Percentiles rank a stretch among this genome's conserved stretches.
These are phyloP conservation scores for Syncephalastrum racemosum DNA, from an alignment of 371 early-diverging fungal genomes.

Conservation along the genomic window DNA sequence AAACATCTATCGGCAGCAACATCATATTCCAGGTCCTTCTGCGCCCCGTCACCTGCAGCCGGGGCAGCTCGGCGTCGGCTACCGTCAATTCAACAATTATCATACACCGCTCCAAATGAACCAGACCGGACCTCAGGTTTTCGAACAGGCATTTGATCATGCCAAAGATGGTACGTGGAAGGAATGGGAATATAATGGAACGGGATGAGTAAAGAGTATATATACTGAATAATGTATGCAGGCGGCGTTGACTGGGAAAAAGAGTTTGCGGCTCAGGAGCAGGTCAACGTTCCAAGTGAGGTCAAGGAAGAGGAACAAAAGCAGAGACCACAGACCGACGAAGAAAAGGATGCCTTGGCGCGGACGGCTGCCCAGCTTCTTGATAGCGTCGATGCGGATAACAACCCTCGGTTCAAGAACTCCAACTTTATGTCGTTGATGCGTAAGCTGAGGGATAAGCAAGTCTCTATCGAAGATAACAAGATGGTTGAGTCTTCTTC, in stretches of 20 bases:
- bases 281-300: conserved; percentile 46
- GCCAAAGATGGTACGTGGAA: conserved; percentile 51
- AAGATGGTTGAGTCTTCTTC: conserved; percentile 63
- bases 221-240: conserved; percentile 3
- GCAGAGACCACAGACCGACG: conserved; percentile 8
- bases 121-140: conserved; percentile 57
- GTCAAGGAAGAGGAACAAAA: conserved; percentile 36
- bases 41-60: conserved; percentile 12
- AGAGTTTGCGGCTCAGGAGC: conserved; percentile 50
- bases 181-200: too few relatives aligned
- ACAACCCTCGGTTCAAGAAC: conserved; percentile 89
- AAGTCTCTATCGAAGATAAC: conserved; percentile 83
- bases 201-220: neutral
- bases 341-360: conserved; percentile 68
- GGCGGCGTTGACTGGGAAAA: conserved; percentile 48
- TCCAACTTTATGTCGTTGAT: conserved; percentile 91
- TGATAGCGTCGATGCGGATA: conserved; percentile 69
- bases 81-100: conserved; percentile 12
- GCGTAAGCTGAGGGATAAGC: conserved; percentile 84
- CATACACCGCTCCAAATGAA: conserved; percentile 26
- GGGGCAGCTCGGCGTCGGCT: conserved; percentile 18
- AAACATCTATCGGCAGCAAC: conserved; percentile 48
- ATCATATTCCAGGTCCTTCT: conserved; percentile 14
- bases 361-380: conserved; percentile 83
- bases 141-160: conserved; percentile 76